Conservation (phyloP, 2,329 filamentous ascomycete genomes). For the Sarocladium strictum region DNA sequence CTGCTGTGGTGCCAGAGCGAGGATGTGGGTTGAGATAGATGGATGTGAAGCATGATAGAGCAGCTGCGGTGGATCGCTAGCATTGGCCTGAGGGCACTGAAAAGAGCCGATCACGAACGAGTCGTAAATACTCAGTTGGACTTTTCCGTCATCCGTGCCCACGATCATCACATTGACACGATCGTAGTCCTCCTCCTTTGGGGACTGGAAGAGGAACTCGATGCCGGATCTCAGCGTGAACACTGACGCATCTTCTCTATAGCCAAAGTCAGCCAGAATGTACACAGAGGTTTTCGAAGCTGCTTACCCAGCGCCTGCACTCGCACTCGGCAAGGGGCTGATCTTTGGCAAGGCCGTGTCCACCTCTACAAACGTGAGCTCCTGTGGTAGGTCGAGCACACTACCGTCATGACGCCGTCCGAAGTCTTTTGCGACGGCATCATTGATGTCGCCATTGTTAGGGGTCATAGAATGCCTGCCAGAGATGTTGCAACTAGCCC, state of each 20-base stretch:
- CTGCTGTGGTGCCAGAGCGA: conserved; percentile 49
- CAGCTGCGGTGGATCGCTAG: conserved; percentile 26
- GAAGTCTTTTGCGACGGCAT: neutral
- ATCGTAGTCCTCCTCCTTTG: conserved; percentile 59
- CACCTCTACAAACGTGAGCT: conserved; percentile 69
- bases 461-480: neutral
- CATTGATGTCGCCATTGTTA: conserved; percentile 15
- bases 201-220: conserved; percentile 62
- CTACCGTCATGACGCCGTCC: neutral
- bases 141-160: conserved; percentile 62
- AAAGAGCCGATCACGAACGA: conserved; percentile 74
- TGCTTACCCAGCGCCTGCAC: conserved; percentile 57
- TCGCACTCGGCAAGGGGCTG: conserved; percentile 57
- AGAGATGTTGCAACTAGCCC: conserved; percentile 39
- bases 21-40: conserved; percentile 66
- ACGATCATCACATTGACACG: conserved; percentile 75
- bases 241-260: conserved; percentile 49
- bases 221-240: conserved; percentile 66
- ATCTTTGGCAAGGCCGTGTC: conserved; percentile 72
- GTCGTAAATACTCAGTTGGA: conserved; percentile 80
- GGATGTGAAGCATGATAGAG: conserved; percentile 65
- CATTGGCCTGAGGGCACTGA: conserved; percentile 33
- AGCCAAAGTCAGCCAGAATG: neutral
- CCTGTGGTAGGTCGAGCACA: conserved; percentile 56
- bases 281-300: neutral